Conservation (phyloP, 2,329 filamentous ascomycete species). For the Cadophora malorum region DNA sequence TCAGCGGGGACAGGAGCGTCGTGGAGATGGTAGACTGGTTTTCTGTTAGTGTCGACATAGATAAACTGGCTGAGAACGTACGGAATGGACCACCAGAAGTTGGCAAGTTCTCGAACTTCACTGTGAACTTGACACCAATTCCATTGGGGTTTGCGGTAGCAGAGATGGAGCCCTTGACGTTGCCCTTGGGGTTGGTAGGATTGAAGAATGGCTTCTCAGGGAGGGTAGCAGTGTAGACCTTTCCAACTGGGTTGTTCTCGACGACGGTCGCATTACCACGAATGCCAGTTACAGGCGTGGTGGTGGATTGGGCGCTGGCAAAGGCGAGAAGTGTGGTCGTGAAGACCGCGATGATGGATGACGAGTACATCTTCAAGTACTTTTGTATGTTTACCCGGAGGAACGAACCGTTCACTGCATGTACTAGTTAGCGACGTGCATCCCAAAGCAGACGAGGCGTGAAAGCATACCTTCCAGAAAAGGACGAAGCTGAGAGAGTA, state of each 20-base stretch:
- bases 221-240: slow-evolving; percentile 62
- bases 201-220: slow-evolving; percentile 55
- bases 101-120: slow-evolving; percentile 65
- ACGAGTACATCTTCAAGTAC: slow-evolving; percentile 33
- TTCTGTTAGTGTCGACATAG: slow-evolving; percentile 21
- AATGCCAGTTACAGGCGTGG: slow-evolving; percentile 38
- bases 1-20: slow-evolving; percentile 64
- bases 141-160: slow-evolving; percentile 55
- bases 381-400: slow-evolving; percentile 9
- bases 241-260: slow-evolving; percentile 60
- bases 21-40: slow-evolving; percentile 75
- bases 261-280: slow-evolving; percentile 59
- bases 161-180: slow-evolving; percentile 60
- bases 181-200: slow-evolving; percentile 54
- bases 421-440: slow-evolving; percentile 6
- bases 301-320: slow-evolving; percentile 35
- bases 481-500: slow-evolving; percentile 17
- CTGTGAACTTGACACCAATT: slow-evolving; percentile 60
- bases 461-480: slow-evolving; percentile 11
- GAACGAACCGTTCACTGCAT: slow-evolving; percentile 1
- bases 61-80: slow-evolving; percentile 48
- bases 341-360: slow-evolving; percentile 28
- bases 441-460: slow-evolving; percentile 9
- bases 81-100: slow-evolving; percentile 63
- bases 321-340: slow-evolving; percentile 28